These are phyloP conservation scores for Ophiostoma sp. DNA, from an alignment of 2,329 filamentous ascomycete species.

Conservation along the genomic window DNA sequence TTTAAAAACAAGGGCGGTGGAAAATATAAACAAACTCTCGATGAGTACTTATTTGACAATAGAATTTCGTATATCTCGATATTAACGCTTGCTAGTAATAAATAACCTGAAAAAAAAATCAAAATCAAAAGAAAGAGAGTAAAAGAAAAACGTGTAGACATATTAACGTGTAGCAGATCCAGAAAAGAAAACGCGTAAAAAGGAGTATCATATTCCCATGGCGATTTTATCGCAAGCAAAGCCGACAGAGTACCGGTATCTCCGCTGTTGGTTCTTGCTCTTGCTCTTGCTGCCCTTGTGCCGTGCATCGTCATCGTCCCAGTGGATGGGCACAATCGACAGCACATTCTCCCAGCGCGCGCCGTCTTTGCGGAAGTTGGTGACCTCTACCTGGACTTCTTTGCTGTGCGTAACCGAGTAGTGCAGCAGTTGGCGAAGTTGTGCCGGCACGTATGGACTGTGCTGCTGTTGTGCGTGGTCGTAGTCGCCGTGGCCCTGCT, in stretches of 20 bases:
- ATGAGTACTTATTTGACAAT: neutral
- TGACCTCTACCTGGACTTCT: slow-evolving; percentile 52
- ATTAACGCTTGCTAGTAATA: neutral
- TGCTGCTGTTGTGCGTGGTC: neutral
- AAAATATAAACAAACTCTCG: slow-evolving; percentile 1
- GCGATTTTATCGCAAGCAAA: slow-evolving; percentile 59
- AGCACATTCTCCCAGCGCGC: slow-evolving; percentile 75
- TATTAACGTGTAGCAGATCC: neutral
- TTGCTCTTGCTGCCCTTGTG: neutral
- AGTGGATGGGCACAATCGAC: slow-evolving; percentile 75
- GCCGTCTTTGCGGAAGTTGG: slow-evolving; percentile 79
- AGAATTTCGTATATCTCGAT: neutral
- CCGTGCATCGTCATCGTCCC: slow-evolving; percentile 53
- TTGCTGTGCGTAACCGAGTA: slow-evolving; percentile 41
- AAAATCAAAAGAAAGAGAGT: neutral
- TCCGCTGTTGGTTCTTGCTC: neutral
- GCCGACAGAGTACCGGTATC: slow-evolving; percentile 68
- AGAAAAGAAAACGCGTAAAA: neutral
- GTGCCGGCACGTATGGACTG: neutral
- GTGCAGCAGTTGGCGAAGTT: slow-evolving; percentile 49
- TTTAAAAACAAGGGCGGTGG: neutral
- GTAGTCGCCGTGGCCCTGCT: neutral
- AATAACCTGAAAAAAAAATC: neutral
- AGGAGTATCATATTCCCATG: neutral
- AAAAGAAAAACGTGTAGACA: no score